Conservation (phyloP, 108 stramenopile genomes). For the Nitzschia sp. region DNA sequence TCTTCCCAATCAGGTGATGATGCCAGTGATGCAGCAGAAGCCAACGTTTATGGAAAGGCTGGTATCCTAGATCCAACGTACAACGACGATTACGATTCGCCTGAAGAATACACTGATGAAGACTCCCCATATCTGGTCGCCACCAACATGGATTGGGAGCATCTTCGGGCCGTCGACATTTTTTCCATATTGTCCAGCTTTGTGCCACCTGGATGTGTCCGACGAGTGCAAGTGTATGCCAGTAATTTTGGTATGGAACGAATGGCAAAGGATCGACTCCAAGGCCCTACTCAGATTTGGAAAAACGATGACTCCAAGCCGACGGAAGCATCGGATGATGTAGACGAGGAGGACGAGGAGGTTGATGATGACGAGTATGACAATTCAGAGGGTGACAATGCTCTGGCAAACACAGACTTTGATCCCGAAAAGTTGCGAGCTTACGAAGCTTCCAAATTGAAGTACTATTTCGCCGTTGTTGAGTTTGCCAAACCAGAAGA, state of each 20-base stretch:
- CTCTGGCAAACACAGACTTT: conserved; percentile 59
- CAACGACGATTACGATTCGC: conserved; percentile 42
- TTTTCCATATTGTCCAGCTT: conserved; percentile 87
- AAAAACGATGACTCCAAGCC: conserved; percentile 44
- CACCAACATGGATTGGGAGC: conserved; percentile 88
- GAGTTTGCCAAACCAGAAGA: conserved; percentile 69
- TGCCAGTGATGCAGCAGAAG: conserved; percentile 43
- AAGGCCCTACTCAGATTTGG: conserved; percentile 81
- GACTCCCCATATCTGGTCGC: conserved; percentile 75
- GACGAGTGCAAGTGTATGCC: conserved; percentile 78
- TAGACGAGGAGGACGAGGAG: conserved; percentile 26
- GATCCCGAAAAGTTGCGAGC: conserved; percentile 89
- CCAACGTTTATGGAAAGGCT: conserved; percentile 58
- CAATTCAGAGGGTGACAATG: conserved; percentile 17
- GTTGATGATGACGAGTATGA: conserved; percentile 23
- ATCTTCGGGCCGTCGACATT: conserved; percentile 87
- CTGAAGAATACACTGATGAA: conserved; percentile 55
- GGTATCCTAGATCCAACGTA: conserved; percentile 74
- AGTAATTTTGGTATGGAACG: conserved; percentile 86
- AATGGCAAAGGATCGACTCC: conserved; percentile 80
- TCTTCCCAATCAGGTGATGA: conserved; percentile 46
- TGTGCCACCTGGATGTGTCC: conserved; percentile 69
- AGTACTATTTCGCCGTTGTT: conserved; percentile 95
- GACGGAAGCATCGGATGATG: conserved; percentile 13
- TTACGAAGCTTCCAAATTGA: conserved; percentile 92